Evolutionary conservation across 2,329 filamentous ascomycete species (phyloP).

Genomic region (Alternaria novae-zelandiae): DNA sequence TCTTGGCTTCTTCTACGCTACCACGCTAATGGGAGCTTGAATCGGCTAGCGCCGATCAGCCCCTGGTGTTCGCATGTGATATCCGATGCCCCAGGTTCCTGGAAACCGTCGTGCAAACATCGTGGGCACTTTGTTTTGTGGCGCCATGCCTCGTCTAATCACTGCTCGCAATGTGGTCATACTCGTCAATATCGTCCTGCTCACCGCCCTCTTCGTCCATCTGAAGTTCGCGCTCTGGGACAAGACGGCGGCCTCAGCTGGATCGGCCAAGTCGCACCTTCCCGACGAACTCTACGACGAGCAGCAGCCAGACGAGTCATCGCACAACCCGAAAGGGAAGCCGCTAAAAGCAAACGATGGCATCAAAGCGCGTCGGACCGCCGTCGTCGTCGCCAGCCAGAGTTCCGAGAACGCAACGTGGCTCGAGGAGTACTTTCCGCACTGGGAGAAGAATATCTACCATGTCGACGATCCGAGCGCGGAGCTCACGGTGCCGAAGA

Average conservation of each 20-base stretch:
- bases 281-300: conserved; percentile 24
- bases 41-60: conserved; percentile 8
- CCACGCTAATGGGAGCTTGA: not conserved
- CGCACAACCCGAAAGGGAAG: conserved; percentile 12
- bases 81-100: conserved; percentile 1
- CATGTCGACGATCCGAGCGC: conserved; percentile 50
- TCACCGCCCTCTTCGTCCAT: conserved; percentile 38
- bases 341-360: conserved; percentile 20
- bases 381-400: conserved; percentile 49
- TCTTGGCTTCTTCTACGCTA: not conserved
- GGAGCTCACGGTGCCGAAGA: conserved; percentile 51
- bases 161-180: conserved; percentile 36
- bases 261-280: conserved; percentile 15
- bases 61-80: conserved; percentile 3
- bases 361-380: conserved; percentile 29
- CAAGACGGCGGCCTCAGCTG: conserved; percentile 12
- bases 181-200: conserved; percentile 27
- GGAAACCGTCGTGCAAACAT: conserved; percentile 6
- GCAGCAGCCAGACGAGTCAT: conserved; percentile 5
- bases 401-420: conserved; percentile 50
- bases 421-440: conserved; percentile 47
- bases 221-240: conserved; percentile 39
- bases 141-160: conserved; percentile 38
- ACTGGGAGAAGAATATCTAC: conserved; percentile 53
- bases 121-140: not conserved